Evolutionary conservation across 2,329 filamentous ascomycete species (phyloP).

Genomic region (Paraphoma sp.): DNA sequence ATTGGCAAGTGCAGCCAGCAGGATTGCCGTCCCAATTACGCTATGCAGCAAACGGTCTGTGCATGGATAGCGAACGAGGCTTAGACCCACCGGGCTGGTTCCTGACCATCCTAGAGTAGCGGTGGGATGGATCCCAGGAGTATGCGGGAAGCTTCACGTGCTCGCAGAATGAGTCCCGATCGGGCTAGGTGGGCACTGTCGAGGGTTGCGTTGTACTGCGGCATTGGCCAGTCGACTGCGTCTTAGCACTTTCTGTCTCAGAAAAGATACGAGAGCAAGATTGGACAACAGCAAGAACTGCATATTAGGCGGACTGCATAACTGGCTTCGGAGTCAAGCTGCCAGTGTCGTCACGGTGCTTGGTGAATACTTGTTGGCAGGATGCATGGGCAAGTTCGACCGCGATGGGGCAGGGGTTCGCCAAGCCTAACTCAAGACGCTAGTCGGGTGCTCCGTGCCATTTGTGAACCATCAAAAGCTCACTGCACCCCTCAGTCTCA

Average conservation of each 20-base stretch:
- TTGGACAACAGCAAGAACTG: neutral
- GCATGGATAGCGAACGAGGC: conserved; percentile 11
- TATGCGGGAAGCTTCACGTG: conserved; percentile 21
- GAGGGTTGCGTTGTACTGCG: neutral
- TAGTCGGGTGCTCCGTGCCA: neutral
- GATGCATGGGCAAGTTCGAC: neutral
- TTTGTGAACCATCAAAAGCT: neutral
- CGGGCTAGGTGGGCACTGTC: conserved; percentile 7
- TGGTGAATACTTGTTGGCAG: neutral
- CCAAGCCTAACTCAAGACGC: neutral
- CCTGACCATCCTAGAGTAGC: conserved; percentile 13
- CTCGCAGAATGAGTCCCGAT: conserved; percentile 27
- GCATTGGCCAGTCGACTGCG: neutral
- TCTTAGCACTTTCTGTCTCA: neutral
- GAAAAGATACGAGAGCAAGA: neutral
- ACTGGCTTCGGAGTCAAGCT: neutral
- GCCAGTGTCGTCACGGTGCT: neutral
- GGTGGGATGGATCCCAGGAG: conserved; percentile 12
- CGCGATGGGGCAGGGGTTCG: neutral
- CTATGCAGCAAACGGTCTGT: conserved; percentile 10
- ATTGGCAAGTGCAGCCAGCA: conserved; percentile 5
- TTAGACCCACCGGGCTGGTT: conserved; percentile 14
- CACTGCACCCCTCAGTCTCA: neutral
- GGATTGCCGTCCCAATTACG: conserved; percentile 10
- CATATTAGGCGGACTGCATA: neutral